Evolutionary conservation across 2,329 filamentous ascomycete species (phyloP).

Genomic region (Calonectria montana): DNA sequence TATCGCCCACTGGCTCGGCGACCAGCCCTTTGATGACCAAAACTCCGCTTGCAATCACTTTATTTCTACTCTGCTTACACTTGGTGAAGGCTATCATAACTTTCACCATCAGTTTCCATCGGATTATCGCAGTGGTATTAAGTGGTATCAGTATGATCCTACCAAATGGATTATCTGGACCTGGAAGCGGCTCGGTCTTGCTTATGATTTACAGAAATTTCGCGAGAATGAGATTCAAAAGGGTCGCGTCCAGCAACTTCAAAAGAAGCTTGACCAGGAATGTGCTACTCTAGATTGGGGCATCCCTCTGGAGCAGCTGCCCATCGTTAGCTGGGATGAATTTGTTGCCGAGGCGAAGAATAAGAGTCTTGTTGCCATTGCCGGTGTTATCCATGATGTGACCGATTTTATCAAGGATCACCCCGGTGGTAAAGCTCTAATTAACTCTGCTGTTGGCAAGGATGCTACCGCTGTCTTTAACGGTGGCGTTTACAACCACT

Average conservation of each 20-base stretch:
- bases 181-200: slow-evolving; percentile 86
- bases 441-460: slow-evolving; percentile 84
- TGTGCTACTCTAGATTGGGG: slow-evolving; percentile 87
- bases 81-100: slow-evolving; percentile 93
- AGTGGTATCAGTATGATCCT: slow-evolving; percentile 92
- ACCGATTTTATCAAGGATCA: slow-evolving; percentile 88
- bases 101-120: slow-evolving; percentile 96
- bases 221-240: slow-evolving; percentile 92
- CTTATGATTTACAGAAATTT: slow-evolving; percentile 91
- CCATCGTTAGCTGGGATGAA: slow-evolving; percentile 88
- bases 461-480: slow-evolving; percentile 95
- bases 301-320: slow-evolving; percentile 84
- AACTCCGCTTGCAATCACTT: slow-evolving; percentile 91
- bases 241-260: slow-evolving; percentile 86
- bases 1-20: slow-evolving; percentile 89
- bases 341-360: slow-evolving; percentile 81
- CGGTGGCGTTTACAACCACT: slow-evolving; percentile 16
- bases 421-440: slow-evolving; percentile 90
- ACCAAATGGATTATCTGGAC: slow-evolving; percentile 90
- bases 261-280: slow-evolving; percentile 94
- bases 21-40: slow-evolving; percentile 92
- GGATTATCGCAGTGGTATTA: slow-evolving; percentile 91
- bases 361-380: slow-evolving; percentile 80
- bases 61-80: slow-evolving; percentile 85
- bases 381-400: slow-evolving; percentile 88